A percentile compares a stretch with the other conserved stretches of the same genome.
Evolutionary conservation across 75 land plant species (phyloP).

Genomic region (Cryptomeria japonica): DNA sequence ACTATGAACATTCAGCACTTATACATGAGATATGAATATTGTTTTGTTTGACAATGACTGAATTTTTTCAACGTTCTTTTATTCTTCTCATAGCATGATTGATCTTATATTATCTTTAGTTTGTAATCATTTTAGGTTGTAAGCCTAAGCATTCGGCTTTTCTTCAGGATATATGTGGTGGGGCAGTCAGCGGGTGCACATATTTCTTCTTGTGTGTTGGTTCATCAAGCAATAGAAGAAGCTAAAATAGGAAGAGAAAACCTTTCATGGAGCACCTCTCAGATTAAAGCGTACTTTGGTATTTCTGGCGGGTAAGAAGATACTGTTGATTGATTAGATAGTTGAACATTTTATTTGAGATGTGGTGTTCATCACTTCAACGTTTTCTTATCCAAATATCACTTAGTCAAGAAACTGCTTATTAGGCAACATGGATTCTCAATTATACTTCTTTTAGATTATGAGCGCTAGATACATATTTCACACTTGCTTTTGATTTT

Average conservation of each 20-base stretch:
- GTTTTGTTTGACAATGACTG: not conserved
- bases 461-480: not conserved
- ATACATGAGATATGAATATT: not conserved
- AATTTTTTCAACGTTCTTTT: not conserved
- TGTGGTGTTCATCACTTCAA: not conserved
- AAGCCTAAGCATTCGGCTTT: not conserved
- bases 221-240: slow-evolving; percentile 83
- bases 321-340: not conserved
- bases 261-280: slow-evolving; percentile 78
- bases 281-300: slow-evolving; percentile 87
- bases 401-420: not conserved
- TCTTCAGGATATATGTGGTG: slow-evolving; percentile 73
- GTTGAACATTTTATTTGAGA: not conserved
- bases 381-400: not conserved
- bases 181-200: slow-evolving; percentile 99
- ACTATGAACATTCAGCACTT: not conserved
- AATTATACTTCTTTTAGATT: not conserved
- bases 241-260: slow-evolving; percentile 30
- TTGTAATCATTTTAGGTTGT: not conserved
- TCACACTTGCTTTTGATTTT: not conserved
- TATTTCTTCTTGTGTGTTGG: slow-evolving; percentile 83
- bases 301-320: slow-evolving; percentile 85
- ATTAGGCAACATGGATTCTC: not conserved
- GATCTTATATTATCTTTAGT: not conserved
- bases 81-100: not conserved